Percentiles rank a stretch among this genome's conserved stretches.
Conservation (phyloP, 306 rosid species). For the Vigna angularis region DNA sequence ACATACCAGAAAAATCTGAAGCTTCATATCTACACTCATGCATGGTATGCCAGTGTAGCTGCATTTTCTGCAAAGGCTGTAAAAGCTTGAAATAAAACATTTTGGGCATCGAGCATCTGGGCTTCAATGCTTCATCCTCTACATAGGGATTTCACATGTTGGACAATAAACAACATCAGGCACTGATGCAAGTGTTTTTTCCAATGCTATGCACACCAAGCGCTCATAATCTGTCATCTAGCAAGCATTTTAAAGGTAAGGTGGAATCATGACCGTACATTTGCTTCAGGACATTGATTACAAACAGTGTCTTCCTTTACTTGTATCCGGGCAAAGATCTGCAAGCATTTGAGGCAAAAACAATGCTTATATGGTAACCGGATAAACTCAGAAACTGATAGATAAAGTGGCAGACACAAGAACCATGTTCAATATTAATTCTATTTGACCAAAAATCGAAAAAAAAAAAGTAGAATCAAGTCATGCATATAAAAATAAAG, state of each 20-base stretch:
- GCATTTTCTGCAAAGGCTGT: slow-evolving; percentile 80
- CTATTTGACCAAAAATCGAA: slow-evolving; percentile 22
- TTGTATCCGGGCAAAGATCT: slow-evolving; percentile 73
- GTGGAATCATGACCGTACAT: slow-evolving; percentile 76
- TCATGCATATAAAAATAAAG: neutral
- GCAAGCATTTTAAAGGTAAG: slow-evolving; percentile 71
- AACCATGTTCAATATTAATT: slow-evolving; percentile 35
- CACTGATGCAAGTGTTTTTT: slow-evolving; percentile 80
- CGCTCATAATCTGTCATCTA: slow-evolving; percentile 75
- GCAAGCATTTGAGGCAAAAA: slow-evolving; percentile 87
- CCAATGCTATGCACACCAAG: slow-evolving; percentile 79
- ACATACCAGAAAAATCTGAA: slow-evolving; percentile 73
- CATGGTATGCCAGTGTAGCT: slow-evolving; percentile 85
- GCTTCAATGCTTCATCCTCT: slow-evolving; percentile 85
- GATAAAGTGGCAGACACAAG: slow-evolving; percentile 35
- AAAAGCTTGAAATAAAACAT: slow-evolving; percentile 78
- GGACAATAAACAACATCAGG: slow-evolving; percentile 83
- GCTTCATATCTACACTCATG: slow-evolving; percentile 76
- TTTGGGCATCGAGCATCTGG: slow-evolving; percentile 81
- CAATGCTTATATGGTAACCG: slow-evolving; percentile 78
- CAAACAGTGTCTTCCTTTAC: slow-evolving; percentile 79
- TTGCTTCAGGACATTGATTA: slow-evolving; percentile 74
- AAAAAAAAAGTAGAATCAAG: slow-evolving; percentile 17
- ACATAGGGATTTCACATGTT: slow-evolving; percentile 86
- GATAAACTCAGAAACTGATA: slow-evolving; percentile 69